Base-by-base conservation (phyloP, 1,139 yeast species). In the Yamadazyma epiphylla region DNA sequence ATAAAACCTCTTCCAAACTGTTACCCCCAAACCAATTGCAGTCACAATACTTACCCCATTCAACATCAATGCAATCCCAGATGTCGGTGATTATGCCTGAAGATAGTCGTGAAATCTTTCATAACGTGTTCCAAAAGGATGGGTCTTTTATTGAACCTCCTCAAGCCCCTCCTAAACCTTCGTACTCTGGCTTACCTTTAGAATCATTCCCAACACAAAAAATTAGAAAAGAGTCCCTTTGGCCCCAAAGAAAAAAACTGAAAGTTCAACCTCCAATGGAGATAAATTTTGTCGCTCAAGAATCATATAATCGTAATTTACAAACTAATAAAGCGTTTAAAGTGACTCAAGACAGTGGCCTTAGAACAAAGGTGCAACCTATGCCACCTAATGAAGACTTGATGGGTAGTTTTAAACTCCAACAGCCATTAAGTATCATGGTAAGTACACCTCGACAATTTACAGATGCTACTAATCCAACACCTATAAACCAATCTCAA, bases 101-200 rank as follows among this genome's bases (percentile, higher is more conserved):
- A n/a, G n/a, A n/a, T n/a, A n/a, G n/a, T n/a, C n/a, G n/a, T n/a
- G n/a, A n/a, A n/a, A n/a, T n/a, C n/a, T n/a, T n/a, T n/a, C n/a
- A n/a, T n/a, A n/a, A n/a, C n/a, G n/a, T n/a, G n/a, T n/a, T n/a
- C n/a, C n/a, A n/a, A n/a, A n/a, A n/a, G n/a, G n/a, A n/a, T n/a
- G n/a, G n/a, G n/a, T n/a, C n/a, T n/a, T 68, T 81, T 60, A 52
- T 59, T 10, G 91, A 83, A 48, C 89, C 91, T 0, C 67, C 64
- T 7, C 53, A 70, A 21, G 73, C 79, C 0, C 64, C 60, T 14
- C 76, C 80, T 0, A 51, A 50, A 12, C 74, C 81, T 3, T 60
- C 64, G 15, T 73, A 74, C 28, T 79, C 88, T 0, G 94, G 94
- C 1, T 63, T 73, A 24, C 81, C 89, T 3, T 53, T 84, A 30